Base-by-base conservation (phyloP, 129 eudicot species). In the Flaveria robusta region DNA sequence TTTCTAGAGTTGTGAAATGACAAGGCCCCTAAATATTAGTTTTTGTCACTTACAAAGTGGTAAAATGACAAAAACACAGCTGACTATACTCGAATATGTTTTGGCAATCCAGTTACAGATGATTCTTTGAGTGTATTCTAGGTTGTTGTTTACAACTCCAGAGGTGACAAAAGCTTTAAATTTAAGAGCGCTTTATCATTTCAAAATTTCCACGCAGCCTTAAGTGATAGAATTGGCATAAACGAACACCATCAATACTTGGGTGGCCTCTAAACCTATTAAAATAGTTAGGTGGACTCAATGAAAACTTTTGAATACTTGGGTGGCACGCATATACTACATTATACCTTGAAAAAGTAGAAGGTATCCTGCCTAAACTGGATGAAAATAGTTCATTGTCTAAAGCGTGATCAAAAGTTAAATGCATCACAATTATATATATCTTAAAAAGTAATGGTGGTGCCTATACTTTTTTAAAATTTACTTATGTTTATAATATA, bases 391-490 rank as follows among this genome's bases (percentile, higher is more conserved):
- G 15, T 64, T 12, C 23, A 66, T 5, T 18, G 71, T 18, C 71
- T 66, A 66, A 37, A 66, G 45, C 3, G 49, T 52, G 20, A 70
- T 47, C 24, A 65, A 20, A 16, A 20, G 66, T 34, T 26, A 29
- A 11, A 70, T 54, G 55, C 29, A 15, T 60, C 72, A 59, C 45
- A 63, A 50, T 47, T n/a, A n/a, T n/a, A n/a, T n/a, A n/a, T n/a
- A n/a, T n/a, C n/a, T n/a, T n/a, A n/a, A n/a, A n/a, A n/a, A n/a
- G n/a, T n/a, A n/a, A n/a, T n/a, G n/a, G n/a, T n/a, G n/a, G n/a
- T n/a, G n/a, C n/a, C n/a, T n/a, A n/a, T n/a, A n/a, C n/a, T n/a
- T n/a, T n/a, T n/a, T n/a, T n/a, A n/a, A n/a, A n/a, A n/a, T n/a
- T n/a, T n/a, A n/a, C n/a, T n/a, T n/a, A n/a, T n/a, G n/a, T n/a